Evolutionary conservation across 352 stramenopile species (phyloP).

Genomic region (Blastocystis sp.): DNA sequence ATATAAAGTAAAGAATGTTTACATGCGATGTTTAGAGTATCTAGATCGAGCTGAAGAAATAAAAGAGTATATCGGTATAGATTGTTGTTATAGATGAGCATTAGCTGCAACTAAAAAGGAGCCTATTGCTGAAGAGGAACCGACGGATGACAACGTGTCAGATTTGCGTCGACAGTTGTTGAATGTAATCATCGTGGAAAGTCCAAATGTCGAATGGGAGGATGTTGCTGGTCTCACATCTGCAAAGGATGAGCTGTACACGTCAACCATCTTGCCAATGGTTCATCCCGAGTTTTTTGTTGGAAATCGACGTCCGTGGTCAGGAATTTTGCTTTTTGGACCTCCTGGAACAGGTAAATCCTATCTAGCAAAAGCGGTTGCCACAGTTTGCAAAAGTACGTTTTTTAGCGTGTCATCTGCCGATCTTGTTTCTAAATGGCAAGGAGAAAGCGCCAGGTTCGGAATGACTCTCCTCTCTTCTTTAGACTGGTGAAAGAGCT

Average conservation of each 20-base stretch:
- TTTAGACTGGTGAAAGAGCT: constrained; percentile 88
- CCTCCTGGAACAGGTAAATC: constrained; percentile 84
- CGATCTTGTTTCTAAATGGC: constrained; percentile 93
- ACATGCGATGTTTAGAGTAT: constrained; percentile 79
- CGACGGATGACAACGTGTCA: not conserved
- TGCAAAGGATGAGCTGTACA: constrained; percentile 92
- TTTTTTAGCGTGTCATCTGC: constrained; percentile 95
- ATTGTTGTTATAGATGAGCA: no score
- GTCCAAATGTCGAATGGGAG: constrained; percentile 71
- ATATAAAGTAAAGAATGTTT: constrained; percentile 79
- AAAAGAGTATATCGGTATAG: constrained; percentile 69
- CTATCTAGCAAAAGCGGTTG: constrained; percentile 90
- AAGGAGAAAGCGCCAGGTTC: constrained; percentile 79
- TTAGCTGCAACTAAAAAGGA: no score
- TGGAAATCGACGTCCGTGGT: constrained; percentile 70
- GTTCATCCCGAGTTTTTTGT: constrained; percentile 94
- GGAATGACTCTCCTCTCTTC: constrained; percentile 71
- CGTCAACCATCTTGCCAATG: constrained; percentile 88
- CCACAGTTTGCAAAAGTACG: constrained; percentile 90
- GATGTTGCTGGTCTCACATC: constrained; percentile 90
- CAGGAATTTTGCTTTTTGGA: constrained; percentile 90
- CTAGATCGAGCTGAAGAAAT: constrained; percentile 80
- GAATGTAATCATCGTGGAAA: constrained; percentile 74
- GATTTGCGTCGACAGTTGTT: constrained; percentile 69
- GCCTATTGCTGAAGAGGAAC: not conserved